A percentile compares a stretch with the other conserved stretches of the same genome.
phyloP scores from a whole-genome alignment of 2,329 filamentous ascomycete genomes.

The Sporothrix inflata region DNA sequence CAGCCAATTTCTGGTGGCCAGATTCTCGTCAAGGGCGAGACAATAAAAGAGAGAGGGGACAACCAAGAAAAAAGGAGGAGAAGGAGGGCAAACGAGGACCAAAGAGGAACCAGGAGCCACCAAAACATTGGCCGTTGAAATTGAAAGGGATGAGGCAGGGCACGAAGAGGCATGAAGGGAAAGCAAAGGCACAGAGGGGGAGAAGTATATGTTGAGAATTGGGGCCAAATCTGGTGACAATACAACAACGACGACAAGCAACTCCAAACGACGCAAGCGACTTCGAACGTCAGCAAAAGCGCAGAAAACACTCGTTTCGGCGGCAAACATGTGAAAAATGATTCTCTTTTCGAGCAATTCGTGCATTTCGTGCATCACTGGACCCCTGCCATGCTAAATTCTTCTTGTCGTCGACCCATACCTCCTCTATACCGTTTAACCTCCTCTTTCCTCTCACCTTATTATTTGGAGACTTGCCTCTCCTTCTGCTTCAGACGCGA shows the following conservation, averaged over 20 bases:
- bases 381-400: slow-evolving; percentile 6
- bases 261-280: background rate
- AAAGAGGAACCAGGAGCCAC: background rate
- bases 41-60: slow-evolving; percentile 8
- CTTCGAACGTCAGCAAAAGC: background rate
- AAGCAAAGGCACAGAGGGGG: background rate
- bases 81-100: background rate
- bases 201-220: background rate
- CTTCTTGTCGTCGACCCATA: background rate
- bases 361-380: background rate
- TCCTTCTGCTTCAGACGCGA: background rate
- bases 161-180: slow-evolving; percentile 11
- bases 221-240: background rate
- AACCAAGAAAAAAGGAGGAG: slow-evolving; percentile 1
- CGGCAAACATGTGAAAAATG: background rate
- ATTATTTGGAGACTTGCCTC: too few species aligned
- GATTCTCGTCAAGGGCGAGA: slow-evolving; percentile 20
- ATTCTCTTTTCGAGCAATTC: background rate
- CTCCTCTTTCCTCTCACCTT: background rate
- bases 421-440: background rate
- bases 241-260: background rate
- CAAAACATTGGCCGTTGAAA: background rate
- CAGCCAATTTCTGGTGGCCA: background rate
- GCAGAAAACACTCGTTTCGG: background rate
- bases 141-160: slow-evolving; percentile 9